These are phyloP conservation scores for Escovopsis weberi DNA, from an alignment of 2,329 filamentous ascomycete species.

Conservation along the genomic window DNA sequence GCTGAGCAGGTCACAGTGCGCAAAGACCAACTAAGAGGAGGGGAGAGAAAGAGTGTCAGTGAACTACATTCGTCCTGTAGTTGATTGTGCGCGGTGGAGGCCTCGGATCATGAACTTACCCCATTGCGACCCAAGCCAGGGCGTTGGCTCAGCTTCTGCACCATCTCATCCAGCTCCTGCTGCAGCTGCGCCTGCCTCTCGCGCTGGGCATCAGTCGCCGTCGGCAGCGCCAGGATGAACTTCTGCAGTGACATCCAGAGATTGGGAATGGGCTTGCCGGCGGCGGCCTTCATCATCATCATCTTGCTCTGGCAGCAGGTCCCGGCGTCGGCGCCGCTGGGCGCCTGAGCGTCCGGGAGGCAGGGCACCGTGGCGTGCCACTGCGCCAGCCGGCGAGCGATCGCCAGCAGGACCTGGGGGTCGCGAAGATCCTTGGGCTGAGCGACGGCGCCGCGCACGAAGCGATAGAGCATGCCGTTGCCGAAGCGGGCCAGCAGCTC, in stretches of 20 bases:
- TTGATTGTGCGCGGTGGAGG: background rate
- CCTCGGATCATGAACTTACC: slow-evolving; percentile 32
- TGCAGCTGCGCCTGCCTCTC: slow-evolving; percentile 55
- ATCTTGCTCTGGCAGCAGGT: slow-evolving; percentile 25
- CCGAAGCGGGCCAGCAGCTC: slow-evolving; percentile 80
- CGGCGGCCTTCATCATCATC: slow-evolving; percentile 37
- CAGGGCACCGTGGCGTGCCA: slow-evolving; percentile 73
- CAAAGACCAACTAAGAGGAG: slow-evolving; percentile 59
- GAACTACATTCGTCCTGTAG: too few relatives aligned
- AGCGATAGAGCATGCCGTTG: slow-evolving; percentile 92
- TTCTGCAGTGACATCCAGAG: slow-evolving; percentile 93
- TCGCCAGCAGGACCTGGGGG: slow-evolving; percentile 63
- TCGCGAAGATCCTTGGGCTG: slow-evolving; percentile 65
- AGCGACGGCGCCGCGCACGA: slow-evolving; percentile 68
- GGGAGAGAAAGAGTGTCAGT: background rate
- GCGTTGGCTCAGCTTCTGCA: slow-evolving; percentile 58
- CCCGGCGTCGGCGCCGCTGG: slow-evolving; percentile 21
- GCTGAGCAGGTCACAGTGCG: slow-evolving; percentile 89
- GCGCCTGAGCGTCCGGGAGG: slow-evolving; percentile 23
- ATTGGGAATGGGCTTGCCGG: slow-evolving; percentile 64
- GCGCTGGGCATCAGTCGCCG: slow-evolving; percentile 52
- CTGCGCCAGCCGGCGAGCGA: slow-evolving; percentile 72
- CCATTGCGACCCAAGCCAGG: slow-evolving; percentile 62
- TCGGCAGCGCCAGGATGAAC: slow-evolving; percentile 81
- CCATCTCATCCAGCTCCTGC: slow-evolving; percentile 56